Conservation (phyloP, 305 asterid genomes). For the Fraxinus ornus region DNA sequence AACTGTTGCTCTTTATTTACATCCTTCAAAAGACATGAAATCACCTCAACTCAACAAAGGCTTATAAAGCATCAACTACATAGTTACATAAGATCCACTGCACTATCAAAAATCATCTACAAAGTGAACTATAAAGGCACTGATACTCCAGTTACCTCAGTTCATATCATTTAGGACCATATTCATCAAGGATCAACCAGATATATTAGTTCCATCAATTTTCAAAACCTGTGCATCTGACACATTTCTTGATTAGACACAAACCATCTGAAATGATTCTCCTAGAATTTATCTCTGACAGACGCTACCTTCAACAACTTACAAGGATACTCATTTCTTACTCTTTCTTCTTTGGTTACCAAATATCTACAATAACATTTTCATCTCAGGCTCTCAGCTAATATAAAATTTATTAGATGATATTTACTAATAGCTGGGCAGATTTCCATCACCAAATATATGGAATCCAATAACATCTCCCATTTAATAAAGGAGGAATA, state of each 20-base stretch:
- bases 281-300: neutral
- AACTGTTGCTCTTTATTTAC: neutral
- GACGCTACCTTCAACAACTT: neutral
- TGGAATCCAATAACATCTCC: neutral
- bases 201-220: neutral
- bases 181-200: neutral
- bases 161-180: neutral
- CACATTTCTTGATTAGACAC: neutral
- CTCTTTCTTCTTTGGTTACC: neutral
- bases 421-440: neutral
- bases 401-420: neutral
- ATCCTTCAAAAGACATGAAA: neutral
- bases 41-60: neutral
- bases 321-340: neutral
- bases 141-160: neutral
- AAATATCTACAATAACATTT: neutral
- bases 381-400: neutral
- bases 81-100: neutral
- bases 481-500: neutral
- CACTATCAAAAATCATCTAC: neutral
- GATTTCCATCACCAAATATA: neutral
- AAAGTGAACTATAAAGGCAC: neutral
- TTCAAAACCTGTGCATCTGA: neutral
- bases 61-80: neutral
- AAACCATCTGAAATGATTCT: neutral